phyloP scores from a whole-genome alignment of 441 rosid species.

The Erodium moschatum region DNA sequence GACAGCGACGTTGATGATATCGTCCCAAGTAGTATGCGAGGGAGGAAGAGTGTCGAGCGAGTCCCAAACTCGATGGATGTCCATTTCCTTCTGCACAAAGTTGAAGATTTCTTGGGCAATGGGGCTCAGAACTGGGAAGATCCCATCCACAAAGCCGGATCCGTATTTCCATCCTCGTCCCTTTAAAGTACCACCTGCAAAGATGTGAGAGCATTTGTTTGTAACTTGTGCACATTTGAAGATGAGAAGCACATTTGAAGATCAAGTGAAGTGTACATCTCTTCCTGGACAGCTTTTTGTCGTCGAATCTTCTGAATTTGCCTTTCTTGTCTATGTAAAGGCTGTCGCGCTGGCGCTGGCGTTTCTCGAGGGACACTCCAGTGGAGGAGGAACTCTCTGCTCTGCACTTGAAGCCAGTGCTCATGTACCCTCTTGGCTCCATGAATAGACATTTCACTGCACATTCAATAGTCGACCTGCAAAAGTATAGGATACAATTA shows the following conservation, averaged over 20 bases:
- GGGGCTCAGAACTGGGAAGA: slow-evolving; percentile 77
- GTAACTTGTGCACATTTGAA: neutral
- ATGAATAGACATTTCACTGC: slow-evolving; percentile 30
- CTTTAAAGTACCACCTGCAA: slow-evolving; percentile 68
- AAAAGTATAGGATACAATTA: neutral
- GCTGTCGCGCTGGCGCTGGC: slow-evolving; percentile 38
- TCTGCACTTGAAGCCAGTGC: slow-evolving; percentile 24
- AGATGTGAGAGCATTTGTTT: neutral
- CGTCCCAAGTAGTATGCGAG: slow-evolving; percentile 74
- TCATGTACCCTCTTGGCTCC: slow-evolving; percentile 26
- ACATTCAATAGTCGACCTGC: slow-evolving; percentile 42
- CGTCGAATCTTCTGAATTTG: slow-evolving; percentile 46
- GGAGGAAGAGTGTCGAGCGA: slow-evolving; percentile 56
- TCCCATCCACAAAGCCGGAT: slow-evolving; percentile 85
- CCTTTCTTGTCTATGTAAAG: slow-evolving; percentile 60
- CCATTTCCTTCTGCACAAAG: slow-evolving; percentile 44
- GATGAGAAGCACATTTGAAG: neutral
- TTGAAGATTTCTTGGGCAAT: slow-evolving; percentile 55
- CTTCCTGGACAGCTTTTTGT: slow-evolving; percentile 62
- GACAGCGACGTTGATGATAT: slow-evolving; percentile 65
- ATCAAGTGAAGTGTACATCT: slow-evolving; percentile 32
- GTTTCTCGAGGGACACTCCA: slow-evolving; percentile 31
- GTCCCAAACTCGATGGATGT: slow-evolving; percentile 37
- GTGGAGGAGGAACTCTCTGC: slow-evolving; percentile 24
- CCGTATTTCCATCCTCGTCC: slow-evolving; percentile 93